Evolutionary conservation across 2,329 filamentous ascomycete species (phyloP), one percentile per base, ranked within the genome.

Genomic region (Beauveria brongniartii): DNA sequence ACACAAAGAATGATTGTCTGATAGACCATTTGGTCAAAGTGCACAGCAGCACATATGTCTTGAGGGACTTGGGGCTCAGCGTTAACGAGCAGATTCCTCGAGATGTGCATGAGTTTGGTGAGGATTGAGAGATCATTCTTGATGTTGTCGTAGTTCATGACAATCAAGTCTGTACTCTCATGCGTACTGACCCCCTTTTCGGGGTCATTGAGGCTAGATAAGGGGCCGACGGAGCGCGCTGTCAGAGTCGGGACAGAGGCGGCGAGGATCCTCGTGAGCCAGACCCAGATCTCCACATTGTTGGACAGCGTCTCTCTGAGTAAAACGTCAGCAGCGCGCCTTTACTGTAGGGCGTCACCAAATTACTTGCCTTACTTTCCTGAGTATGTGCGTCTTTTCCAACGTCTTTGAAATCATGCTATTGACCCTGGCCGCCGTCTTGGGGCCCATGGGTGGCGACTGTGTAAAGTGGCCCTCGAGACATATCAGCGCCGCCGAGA

Each of bases 71-170:
- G 82, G 14, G 85, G 84, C 67, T 87, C 82, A 8, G 82, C 80
- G 10, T 85, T 86, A 34, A 87, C 85, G 26, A 88, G 76, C 63
- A 88, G 75, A 64, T 88, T 88, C 55, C 85, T 75, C 1, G 84
- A 83, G 67, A 88, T 85, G 63, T 87, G 83, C 81, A 88, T 83
- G 62, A 88, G 74, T 73, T 86, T 87, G 75, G 86, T 87, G 58
- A 88, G 75, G 62, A 84, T 81, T 58, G 82, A 80, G 61, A 88
- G 72, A 62, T 87, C 84, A 62, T 86, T 83, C 67, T 85, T 84
- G 62, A 88, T 77, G 28, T 77, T 76, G 6, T 75, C 77, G 67
- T 86, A 83, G 69, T 88, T 85, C 72, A 83, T 83, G 41, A 86
- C 78, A 63, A 88, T 86, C 43, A 87, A 73, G 18, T 80, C 78